These are phyloP conservation scores for Pyrenochaeta sp. DNA, from an alignment of 2,329 filamentous ascomycete species.

Conservation along the genomic window DNA sequence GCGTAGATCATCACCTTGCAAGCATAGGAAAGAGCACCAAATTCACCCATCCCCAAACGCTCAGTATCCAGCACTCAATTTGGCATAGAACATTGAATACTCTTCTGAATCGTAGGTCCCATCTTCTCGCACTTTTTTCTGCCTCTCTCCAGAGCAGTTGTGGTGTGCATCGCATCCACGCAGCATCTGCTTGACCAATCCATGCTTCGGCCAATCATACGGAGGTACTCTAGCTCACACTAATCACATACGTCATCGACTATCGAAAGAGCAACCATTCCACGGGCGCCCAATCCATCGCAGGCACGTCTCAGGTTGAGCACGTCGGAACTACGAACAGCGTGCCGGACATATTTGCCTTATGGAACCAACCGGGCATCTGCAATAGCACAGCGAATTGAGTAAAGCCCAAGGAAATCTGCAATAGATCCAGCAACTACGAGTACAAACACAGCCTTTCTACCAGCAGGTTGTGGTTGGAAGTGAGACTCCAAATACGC, in stretches of 20 bases:
- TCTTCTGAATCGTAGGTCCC: neutral
- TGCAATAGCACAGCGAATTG: neutral
- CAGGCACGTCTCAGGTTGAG: neutral
- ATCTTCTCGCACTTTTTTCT: neutral
- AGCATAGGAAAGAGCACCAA: no score
- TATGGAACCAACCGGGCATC: neutral
- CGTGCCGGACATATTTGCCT: neutral
- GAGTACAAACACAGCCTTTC: neutral
- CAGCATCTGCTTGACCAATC: neutral
- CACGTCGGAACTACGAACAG: neutral
- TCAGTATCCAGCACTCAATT: neutral
- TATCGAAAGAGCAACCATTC: neutral
- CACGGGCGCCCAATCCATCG: neutral
- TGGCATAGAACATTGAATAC: neutral
- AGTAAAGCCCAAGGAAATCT: neutral
- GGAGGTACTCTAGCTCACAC: neutral
- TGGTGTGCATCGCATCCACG: neutral
- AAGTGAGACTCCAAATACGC: neutral
- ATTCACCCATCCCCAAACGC: no score
- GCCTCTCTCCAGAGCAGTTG: neutral
- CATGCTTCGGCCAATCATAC: neutral
- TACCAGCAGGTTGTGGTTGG: neutral
- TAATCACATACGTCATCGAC: constrained; percentile 16
- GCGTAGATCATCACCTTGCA: no score
- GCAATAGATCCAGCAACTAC: neutral